phyloP scores from a whole-genome alignment of 352 stramenopile species.

The Bremia lactucae region DNA sequence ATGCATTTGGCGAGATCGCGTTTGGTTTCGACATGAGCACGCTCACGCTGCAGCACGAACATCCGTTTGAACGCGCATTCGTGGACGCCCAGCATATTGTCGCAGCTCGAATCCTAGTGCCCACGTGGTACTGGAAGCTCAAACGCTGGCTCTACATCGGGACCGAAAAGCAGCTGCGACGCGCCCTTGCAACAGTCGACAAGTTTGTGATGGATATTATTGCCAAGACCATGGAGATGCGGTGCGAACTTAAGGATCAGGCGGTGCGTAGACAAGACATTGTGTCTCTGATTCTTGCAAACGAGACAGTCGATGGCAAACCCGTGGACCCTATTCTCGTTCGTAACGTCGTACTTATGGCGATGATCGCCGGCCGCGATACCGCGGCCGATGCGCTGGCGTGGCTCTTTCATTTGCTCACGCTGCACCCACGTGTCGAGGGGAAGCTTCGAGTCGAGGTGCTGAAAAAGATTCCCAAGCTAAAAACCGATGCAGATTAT shows the following conservation, averaged over 20 bases:
- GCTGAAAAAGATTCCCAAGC: slow-evolving; percentile 15
- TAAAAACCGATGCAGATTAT: slow-evolving; percentile 10
- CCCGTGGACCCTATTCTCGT: slow-evolving; percentile 23
- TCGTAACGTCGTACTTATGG: slow-evolving; percentile 51
- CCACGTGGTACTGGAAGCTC: slow-evolving; percentile 28
- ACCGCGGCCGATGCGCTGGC: slow-evolving; percentile 30
- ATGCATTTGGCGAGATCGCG: slow-evolving; percentile 25
- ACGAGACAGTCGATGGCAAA: slow-evolving; percentile 15
- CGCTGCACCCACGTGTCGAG: slow-evolving; percentile 30
- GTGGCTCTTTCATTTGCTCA: slow-evolving; percentile 34
- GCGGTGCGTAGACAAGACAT: slow-evolving; percentile 10
- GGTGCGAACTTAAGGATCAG: background rate
- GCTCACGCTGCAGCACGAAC: slow-evolving; percentile 11
- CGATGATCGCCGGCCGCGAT: slow-evolving; percentile 57
- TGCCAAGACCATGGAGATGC: slow-evolving; percentile 16
- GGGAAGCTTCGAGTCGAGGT: slow-evolving; percentile 22
- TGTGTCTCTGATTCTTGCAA: slow-evolving; percentile 22
- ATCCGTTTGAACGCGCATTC: slow-evolving; percentile 25
- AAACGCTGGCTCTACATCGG: slow-evolving; percentile 27
- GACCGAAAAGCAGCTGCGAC: slow-evolving; percentile 13
- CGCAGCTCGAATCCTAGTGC: slow-evolving; percentile 6
- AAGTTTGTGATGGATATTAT: slow-evolving; percentile 23
- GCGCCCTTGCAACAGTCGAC: slow-evolving; percentile 6
- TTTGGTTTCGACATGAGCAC: slow-evolving; percentile 25
- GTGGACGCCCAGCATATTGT: slow-evolving; percentile 18